Conservation (phyloP, 2,329 filamentous ascomycete genomes). For the Alternaria viburni region DNA sequence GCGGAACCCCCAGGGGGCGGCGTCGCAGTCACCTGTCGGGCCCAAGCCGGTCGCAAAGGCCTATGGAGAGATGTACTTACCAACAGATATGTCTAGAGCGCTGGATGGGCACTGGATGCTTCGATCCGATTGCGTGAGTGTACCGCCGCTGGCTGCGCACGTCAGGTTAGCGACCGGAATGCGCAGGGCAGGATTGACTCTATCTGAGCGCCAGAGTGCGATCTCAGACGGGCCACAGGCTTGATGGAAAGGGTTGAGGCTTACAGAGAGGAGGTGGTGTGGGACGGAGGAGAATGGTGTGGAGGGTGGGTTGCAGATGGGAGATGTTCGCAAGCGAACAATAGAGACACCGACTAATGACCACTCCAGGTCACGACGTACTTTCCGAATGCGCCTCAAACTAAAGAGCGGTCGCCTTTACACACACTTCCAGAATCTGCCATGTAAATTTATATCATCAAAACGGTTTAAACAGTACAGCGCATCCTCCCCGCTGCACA, state of each 20-base stretch:
- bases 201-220: conserved; percentile 18
- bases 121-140: conserved; percentile 41
- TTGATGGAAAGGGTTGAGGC: conserved; percentile 25
- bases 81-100: conserved; percentile 29
- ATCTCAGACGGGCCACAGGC: conserved; percentile 15
- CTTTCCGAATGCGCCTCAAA: conserved; percentile 21
- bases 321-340: conserved; percentile 31
- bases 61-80: conserved; percentile 43
- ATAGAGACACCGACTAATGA: conserved; percentile 35
- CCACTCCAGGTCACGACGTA: conserved; percentile 32
- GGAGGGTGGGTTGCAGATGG: conserved; percentile 34
- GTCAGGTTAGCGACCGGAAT: conserved; percentile 39
- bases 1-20: conserved; percentile 22
- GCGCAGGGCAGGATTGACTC: conserved; percentile 26
- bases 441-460: conserved; percentile 5
- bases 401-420: conserved; percentile 27
- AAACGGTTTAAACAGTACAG: conserved; percentile 7
- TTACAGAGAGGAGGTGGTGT: conserved; percentile 34
- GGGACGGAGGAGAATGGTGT: conserved; percentile 29
- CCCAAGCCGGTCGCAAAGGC: conserved; percentile 40
- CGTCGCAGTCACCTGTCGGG: conserved; percentile 19
- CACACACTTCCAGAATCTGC: conserved; percentile 17
- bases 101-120: conserved; percentile 35
- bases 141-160: conserved; percentile 44
- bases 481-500: conserved; percentile 22